Base-by-base conservation (phyloP, 768 basidiomycete genomes). In the Xerocomellus intermedius region DNA sequence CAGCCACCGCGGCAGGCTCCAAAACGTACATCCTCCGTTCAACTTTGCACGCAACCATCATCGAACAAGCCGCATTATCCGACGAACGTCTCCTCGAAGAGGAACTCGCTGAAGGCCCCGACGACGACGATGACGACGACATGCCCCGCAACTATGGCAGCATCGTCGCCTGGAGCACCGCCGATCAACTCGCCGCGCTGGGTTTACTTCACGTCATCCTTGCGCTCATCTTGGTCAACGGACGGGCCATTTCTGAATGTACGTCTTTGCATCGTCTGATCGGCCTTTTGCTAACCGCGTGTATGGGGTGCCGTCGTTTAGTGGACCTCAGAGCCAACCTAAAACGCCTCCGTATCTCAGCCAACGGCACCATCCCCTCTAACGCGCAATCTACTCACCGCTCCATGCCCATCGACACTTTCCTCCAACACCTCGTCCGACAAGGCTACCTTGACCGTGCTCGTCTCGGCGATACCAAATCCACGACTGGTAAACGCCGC, bases 21-120 rank as follows among this genome's bases (percentile, higher is more conserved):
- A 93, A 91, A 64, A 83, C 84, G 7, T 98, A 89, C 67, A 89
- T 95, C 42, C 76, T 97, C 17, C 87, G 94, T 43, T 94, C 93
- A 2, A 74, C 68, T 1, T 79, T 97, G 16, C 74, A 91, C 51
- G 69, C 82, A 0, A 58, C 68, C 13, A 73, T 96, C 49, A 82
- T 94, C 48, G 81, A 82, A 52, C 73, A 77, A 30, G 84, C 90
- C 1, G 76, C 81, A 3, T 63, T 78, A 16, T 78, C 82, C 0
- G 80, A 82, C 48, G 68, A 72, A 30, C 69, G 68, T 6, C 71
- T 74, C 19, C 61, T 71, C 17, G 74, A 84, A 58, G 79, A 80
- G 46, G 76, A 82, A 47, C 77, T 84, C 36, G 71, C 78, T 0
- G 79, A 81, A 21, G 76, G 76, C 14, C 79, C 81, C 51, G 72